Evolutionary conservation across 805 yeast species (phyloP).

Genomic region (Pichia membranifaciens): DNA sequence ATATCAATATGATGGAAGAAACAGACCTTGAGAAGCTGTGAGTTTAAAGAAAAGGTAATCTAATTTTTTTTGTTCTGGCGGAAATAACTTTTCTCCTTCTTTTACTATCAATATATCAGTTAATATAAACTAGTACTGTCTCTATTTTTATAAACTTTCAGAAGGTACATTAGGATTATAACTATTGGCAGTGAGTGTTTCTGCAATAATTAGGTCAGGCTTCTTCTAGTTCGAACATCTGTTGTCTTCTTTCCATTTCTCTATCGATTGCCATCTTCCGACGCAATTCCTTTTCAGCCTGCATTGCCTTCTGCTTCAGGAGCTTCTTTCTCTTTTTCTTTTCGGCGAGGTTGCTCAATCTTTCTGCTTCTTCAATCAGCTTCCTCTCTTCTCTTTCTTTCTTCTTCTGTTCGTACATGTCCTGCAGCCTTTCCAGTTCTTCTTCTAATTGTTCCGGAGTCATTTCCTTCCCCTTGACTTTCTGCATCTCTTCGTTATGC

Average conservation of each 20-base stretch:
- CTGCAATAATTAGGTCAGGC: too few relatives aligned
- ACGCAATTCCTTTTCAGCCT: slow-evolving; percentile 18
- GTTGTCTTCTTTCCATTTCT: slow-evolving; percentile 26
- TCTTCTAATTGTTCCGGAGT: background rate
- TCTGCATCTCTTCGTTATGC: slow-evolving; percentile 20
- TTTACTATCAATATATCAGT: too few relatives aligned
- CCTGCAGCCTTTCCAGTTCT: slow-evolving; percentile 26
- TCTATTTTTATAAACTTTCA: too few relatives aligned
- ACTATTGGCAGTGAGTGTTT: too few relatives aligned
- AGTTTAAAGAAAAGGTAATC: background rate
- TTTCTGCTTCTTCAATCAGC: slow-evolving; percentile 25
- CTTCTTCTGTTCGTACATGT: slow-evolving; percentile 15
- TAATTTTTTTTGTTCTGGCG: too few relatives aligned
- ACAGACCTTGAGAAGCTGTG: slow-evolving; percentile 6
- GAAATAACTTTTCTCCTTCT: too few relatives aligned
- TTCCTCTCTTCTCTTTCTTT: slow-evolving; percentile 16
- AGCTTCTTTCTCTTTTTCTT: slow-evolving; percentile 22
- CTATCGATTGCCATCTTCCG: slow-evolving; percentile 26
- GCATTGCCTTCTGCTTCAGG: slow-evolving; percentile 16
- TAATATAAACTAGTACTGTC: too few relatives aligned
- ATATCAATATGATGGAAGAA: slow-evolving; percentile 49
- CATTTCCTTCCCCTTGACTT: slow-evolving; percentile 17
- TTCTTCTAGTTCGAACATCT: slow-evolving; percentile 7
- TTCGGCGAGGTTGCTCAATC: slow-evolving; percentile 26
- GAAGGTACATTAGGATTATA: too few relatives aligned